Evolutionary conservation across 164 flowering plant genomes (phyloP), one percentile per base, ranked within the genome.

Genomic region (Nymphaea colorata): DNA sequence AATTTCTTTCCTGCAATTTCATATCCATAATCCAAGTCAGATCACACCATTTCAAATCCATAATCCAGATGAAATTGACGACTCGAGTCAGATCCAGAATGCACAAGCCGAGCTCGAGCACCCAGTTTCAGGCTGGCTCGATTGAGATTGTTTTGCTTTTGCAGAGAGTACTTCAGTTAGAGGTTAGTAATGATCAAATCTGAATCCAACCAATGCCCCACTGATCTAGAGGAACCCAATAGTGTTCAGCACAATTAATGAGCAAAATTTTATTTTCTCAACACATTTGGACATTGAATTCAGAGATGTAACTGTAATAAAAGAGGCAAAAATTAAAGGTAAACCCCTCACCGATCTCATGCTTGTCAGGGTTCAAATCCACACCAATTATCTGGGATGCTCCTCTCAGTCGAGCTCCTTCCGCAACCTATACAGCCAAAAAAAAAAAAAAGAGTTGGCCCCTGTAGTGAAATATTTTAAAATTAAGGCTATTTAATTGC

Each of bases 381-480:
- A 89, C 78, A 1, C 93, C 91, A 59, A 89, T 86, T 42, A 89
- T 85, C 72, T 69, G 86, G 0, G 88, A 77, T 66, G 96, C 96
- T 59, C 87, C 82, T 12, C 83, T 69, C 0, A 79, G 15, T 64
- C 84, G 82, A 15, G 89, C 86, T 43, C 89, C 96, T 59, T 86
- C 87, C 3, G 89, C 91, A 57, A 87, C 93, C 96, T 87, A 69
- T 18, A 10, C 53, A 45, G 11, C 7, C 0, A 10, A 10, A 5
- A 45, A 10, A 45, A 10, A 45, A 45, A 2, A 10, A 5, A 45
- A 45, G 55, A 5, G 53, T 47, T 12, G 55, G 36, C 36, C 36
- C 36, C 36, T 1, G 36, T 25, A 4, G 55, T 6, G 4, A 6
- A 12, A 47, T 47, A 47, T 6, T 47, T 12, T 12, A 47, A 6